Conservation (phyloP, 129 eudicot species). For the Tanacetum coccineum region DNA sequence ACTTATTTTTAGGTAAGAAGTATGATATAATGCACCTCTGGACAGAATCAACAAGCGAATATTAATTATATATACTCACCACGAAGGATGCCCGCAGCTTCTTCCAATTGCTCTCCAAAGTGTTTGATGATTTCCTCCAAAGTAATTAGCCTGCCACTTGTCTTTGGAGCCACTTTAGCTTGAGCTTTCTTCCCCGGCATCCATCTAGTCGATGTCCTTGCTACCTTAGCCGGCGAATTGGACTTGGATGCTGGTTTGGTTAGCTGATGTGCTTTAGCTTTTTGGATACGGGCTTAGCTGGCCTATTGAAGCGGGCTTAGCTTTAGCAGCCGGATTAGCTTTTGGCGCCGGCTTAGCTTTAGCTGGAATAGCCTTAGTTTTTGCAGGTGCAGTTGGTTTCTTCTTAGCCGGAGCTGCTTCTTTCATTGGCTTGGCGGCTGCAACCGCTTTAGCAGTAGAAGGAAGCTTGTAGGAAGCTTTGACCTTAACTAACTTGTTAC, state of each 20-base stretch:
- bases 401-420: constrained; percentile 13
- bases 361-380: constrained; percentile 9
- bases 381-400: constrained; percentile 27
- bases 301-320: too few relatives aligned
- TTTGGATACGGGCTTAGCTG: too few relatives aligned
- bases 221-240: constrained; percentile 8
- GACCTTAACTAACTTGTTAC: constrained; percentile 45
- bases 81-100: too few relatives aligned
- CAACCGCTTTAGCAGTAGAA: too few relatives aligned
- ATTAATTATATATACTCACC: too few relatives aligned
- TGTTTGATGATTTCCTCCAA: too few relatives aligned
- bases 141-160: not conserved
- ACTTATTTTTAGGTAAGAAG: too few relatives aligned
- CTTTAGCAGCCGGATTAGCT: constrained; percentile 17
- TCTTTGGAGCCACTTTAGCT: not conserved
- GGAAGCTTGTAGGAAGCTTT: constrained; percentile 48
- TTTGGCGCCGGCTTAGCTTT: too few relatives aligned
- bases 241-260: not conserved
- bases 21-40: too few relatives aligned
- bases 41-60: too few relatives aligned
- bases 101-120: too few relatives aligned
- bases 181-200: constrained; percentile 35
- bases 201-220: constrained; percentile 28
- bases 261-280: constrained; percentile 1
- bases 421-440: constrained; percentile 7